Base-by-base conservation (phyloP, 31 red algal genomes). In the Asparagopsis taxiformis region DNA sequence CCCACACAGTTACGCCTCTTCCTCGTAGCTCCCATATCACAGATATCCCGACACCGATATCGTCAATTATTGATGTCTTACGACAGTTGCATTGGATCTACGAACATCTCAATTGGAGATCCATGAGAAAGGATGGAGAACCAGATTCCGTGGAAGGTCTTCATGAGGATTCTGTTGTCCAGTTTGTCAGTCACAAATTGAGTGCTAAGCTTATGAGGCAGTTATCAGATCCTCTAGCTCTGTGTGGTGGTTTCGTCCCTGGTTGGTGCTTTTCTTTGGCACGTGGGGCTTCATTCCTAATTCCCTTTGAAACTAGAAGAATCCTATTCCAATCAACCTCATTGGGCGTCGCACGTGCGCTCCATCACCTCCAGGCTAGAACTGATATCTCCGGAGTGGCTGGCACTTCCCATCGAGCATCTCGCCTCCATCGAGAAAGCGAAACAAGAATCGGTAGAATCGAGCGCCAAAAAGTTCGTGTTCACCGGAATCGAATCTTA, bases 391-490 rank as follows among this genome's bases (percentile, higher is more conserved):
- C 94, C 55, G 79, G 79, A 19, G 57, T 58, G n/a, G 25, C 59
- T 34, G 69, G 61, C 28, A 10, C 28, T 58, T 23, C 39, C 8
- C 68, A 90, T 48, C 72, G 74, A 3, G 80, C 61, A 20, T 73
- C 53, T 46, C 68, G 61, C 16, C 65, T 61, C 19, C 65, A 73
- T 49, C 50, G 68, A 70, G 93, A 91, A 5, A 54, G 59, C 8
- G 93, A 92, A 62, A 66, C 74, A 2, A 62, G 88, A 21, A 79
- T 97, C 38, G 88, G 89, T 9, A 78, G 94, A 23, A 88, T 97
- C 67, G 83, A 79, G 26, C 71, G 94, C 3, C 88, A 97, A 31
- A 97, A 97, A 56, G 94, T 97, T 0, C 81, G 94, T 20, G 68
- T 97, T 26, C 82, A 88, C 26, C 72, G 94, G 1, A 50, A 67